Base-by-base conservation (phyloP, 2,329 filamentous ascomycete species). In the Neofusicoccum laricinum region DNA sequence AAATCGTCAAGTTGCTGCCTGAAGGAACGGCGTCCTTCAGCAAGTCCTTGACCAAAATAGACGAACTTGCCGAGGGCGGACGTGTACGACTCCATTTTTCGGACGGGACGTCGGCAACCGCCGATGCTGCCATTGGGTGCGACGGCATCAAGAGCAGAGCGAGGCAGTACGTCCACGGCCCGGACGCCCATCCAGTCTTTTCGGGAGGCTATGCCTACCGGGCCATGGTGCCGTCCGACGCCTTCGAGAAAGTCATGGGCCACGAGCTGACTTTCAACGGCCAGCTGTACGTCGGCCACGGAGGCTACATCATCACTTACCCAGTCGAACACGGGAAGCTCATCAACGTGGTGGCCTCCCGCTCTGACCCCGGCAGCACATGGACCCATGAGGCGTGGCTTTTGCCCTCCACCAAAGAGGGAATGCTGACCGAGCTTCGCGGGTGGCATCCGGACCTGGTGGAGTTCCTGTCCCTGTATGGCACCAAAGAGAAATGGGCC, bases 401-500 rank as follows among this genome's bases (percentile, higher is more conserved):
- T 14, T 64, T 68, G n/a, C 66, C 70, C 1, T 63, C 67, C 0
- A 67, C 58, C 14, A 66, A 64, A 10, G 67, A 71, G 5, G 68
- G 72, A 17, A 67, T 73, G 32, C 1, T 61, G 8, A 45, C 64
- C 15, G 63, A 67, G 14, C 71, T 71, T 14, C 50, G 51, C 21
- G 67, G 64, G 3, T 72, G 67, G 64, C 65, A 67, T 43, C 63
- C 64, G 10, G 65, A 61, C 4, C 51, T 71, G 32, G 34, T 69
- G 2, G 62, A 67, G 10, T 19, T 72, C 8, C 63, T 71, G 0
- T 45, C 63, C 6, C 17, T 58, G 4, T 64, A 70, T 58, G 51
- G 64, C 12, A 38, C 65, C 30, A 69, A 66, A 8, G 82, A 85
- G 62, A 82, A 84, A 64, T 87, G 84, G 84, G 84, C 80, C 1